A percentile compares a stretch with the other conserved stretches of the same genome.
phyloP scores from a whole-genome alignment of 768 basidiomycete genomes.

The Polyporus arcularius region DNA sequence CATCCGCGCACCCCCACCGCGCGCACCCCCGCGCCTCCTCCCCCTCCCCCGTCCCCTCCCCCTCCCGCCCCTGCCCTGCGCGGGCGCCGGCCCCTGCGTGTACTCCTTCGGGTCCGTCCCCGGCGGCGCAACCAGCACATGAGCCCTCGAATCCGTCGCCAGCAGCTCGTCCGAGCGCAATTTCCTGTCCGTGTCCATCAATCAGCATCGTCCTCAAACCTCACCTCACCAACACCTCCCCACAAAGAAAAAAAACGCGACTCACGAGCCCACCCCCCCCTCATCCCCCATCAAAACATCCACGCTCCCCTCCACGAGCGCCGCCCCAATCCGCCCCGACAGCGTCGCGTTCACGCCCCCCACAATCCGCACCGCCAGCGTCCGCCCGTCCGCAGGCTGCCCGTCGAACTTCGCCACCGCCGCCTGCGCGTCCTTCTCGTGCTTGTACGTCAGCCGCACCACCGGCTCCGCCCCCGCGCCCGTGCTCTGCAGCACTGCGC shows the following conservation, averaged over 20 bases:
- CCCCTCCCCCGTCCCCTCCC: slow-evolving; percentile 39
- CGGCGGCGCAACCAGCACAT: slow-evolving; percentile 68
- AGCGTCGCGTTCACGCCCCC: slow-evolving; percentile 58
- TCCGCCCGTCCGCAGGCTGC: slow-evolving; percentile 81
- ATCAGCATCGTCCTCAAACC: not conserved
- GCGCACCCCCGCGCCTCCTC: slow-evolving; percentile 33
- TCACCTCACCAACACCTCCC: no score
- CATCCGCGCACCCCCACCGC: slow-evolving; percentile 46
- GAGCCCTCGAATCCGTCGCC: slow-evolving; percentile 63
- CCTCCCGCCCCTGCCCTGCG: slow-evolving; percentile 28
- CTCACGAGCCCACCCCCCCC: slow-evolving; percentile 56
- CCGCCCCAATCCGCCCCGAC: slow-evolving; percentile 55
- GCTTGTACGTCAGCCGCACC: slow-evolving; percentile 76
- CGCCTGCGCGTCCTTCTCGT: slow-evolving; percentile 56
- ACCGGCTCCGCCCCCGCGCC: slow-evolving; percentile 44
- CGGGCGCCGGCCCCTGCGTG: slow-evolving; percentile 33
- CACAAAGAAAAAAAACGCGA: slow-evolving; percentile 16
- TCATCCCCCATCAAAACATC: slow-evolving; percentile 57
- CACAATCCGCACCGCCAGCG: slow-evolving; percentile 63
- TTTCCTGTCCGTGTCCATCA: slow-evolving; percentile 51
- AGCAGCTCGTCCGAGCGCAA: slow-evolving; percentile 82
- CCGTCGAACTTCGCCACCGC: slow-evolving; percentile 78
- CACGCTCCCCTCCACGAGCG: slow-evolving; percentile 41
- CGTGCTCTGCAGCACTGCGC: slow-evolving; percentile 32
- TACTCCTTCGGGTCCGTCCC: slow-evolving; percentile 61